Conservation (phyloP, 202 grass and related monocot species). For the Panicum virgatum region DNA sequence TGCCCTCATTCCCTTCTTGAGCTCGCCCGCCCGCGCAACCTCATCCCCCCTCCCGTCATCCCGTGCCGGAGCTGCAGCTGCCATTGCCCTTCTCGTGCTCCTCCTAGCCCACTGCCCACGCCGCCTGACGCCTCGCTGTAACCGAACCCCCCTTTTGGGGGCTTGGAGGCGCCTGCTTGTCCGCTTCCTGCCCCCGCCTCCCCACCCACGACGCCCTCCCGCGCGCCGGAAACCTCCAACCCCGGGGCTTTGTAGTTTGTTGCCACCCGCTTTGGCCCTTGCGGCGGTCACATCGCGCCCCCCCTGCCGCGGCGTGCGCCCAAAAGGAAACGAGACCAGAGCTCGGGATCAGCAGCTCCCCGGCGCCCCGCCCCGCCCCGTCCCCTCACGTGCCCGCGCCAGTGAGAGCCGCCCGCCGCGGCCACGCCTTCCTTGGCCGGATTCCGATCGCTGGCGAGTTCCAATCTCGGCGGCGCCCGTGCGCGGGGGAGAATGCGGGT, state of each 20-base stretch:
- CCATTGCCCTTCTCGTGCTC: background rate
- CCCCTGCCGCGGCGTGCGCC: background rate
- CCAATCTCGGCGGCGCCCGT: background rate
- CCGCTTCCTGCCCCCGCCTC: background rate
- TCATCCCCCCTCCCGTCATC: background rate
- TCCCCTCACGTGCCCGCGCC: constrained; percentile 27
- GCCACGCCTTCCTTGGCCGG: background rate
- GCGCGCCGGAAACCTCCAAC: constrained; percentile 45
- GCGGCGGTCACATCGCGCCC: constrained; percentile 13
- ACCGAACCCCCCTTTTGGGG: background rate
- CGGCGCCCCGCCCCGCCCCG: too few relatives aligned
- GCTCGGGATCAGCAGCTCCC: constrained; percentile 25
- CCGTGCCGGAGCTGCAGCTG: background rate
- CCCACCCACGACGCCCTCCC: background rate
- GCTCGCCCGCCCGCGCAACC: background rate
- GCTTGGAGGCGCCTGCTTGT: constrained; percentile 52
- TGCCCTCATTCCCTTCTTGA: constrained; percentile 12
- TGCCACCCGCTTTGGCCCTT: constrained; percentile 29
- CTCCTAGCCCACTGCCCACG: background rate
- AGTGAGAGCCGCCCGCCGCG: background rate
- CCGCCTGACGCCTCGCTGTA: constrained; percentile 13
- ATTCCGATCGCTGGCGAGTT: constrained; percentile 21
- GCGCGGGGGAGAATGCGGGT: constrained; percentile 9
- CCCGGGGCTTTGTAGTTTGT: constrained; percentile 29
- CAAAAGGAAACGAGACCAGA: background rate